Evolutionary conservation across 345 rosid species (phyloP).

Genomic region (Salix caprea): DNA sequence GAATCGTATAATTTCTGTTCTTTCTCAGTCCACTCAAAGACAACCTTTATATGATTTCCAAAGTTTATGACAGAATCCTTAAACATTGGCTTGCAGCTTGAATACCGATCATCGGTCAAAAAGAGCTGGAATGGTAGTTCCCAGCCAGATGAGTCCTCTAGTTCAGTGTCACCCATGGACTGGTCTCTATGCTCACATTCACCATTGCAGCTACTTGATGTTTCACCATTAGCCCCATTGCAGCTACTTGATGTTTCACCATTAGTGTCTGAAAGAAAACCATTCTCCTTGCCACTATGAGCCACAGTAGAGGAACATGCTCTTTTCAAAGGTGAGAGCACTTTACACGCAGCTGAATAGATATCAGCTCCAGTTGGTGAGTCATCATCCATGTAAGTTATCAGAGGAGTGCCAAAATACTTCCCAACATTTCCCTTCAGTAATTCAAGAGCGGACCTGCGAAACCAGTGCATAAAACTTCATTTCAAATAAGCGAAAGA

Average conservation of each 20-base stretch:
- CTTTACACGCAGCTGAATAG: slow-evolving; percentile 38
- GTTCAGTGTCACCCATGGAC: slow-evolving; percentile 31
- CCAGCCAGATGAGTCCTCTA: slow-evolving; percentile 30
- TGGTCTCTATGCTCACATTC: slow-evolving; percentile 24
- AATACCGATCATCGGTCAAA: slow-evolving; percentile 34
- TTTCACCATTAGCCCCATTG: slow-evolving; percentile 39
- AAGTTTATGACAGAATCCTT: slow-evolving; percentile 45
- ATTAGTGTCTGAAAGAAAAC: slow-evolving; percentile 35
- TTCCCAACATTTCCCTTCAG: slow-evolving; percentile 40
- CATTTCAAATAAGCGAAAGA: slow-evolving; percentile 1
- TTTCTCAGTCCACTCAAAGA: slow-evolving; percentile 68
- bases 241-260: slow-evolving; percentile 44
- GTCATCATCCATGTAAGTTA: slow-evolving; percentile 53
- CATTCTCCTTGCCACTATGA: slow-evolving; percentile 45
- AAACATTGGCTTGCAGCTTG: slow-evolving; percentile 39
- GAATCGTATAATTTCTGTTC: slow-evolving; percentile 61
- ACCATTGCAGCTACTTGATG: slow-evolving; percentile 36
- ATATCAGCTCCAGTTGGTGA: slow-evolving; percentile 58
- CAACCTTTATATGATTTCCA: slow-evolving; percentile 40
- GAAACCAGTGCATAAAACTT: slow-evolving; percentile 4
- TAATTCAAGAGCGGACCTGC: slow-evolving; percentile 40
- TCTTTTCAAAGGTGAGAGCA: slow-evolving; percentile 65
- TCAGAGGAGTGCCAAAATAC: slow-evolving; percentile 67
- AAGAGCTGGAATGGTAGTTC: slow-evolving; percentile 44
- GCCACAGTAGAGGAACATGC: slow-evolving; percentile 36